Evolutionary conservation across 176 grass and related monocot species (phyloP).

Genomic region (Oryza coarctata): DNA sequence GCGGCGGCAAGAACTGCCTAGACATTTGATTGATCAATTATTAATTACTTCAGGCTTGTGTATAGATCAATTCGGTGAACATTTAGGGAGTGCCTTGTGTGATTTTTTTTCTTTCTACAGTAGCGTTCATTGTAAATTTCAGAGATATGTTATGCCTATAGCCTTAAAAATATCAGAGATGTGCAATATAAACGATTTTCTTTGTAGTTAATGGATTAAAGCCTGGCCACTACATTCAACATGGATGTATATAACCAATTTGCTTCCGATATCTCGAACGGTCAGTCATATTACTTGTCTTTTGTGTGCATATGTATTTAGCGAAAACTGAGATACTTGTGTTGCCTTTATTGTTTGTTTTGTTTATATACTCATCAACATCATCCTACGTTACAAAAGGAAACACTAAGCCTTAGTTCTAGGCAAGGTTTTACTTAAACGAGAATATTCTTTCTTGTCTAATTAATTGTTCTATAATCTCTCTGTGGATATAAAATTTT

Average conservation of each 20-base stretch:
- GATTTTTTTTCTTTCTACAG: neutral
- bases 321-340: neutral
- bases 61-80: neutral
- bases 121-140: conserved; percentile 1
- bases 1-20: neutral
- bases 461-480: neutral
- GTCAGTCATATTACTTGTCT: neutral
- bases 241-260: too few relatives aligned
- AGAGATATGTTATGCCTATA: neutral
- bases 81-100: neutral
- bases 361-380: neutral
- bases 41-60: neutral
- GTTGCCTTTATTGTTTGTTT: neutral
- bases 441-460: neutral
- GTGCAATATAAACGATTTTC: neutral
- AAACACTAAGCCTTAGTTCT: neutral
- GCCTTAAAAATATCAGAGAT: too few relatives aligned
- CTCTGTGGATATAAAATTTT: neutral
- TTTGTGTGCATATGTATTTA: neutral
- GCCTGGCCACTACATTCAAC: too few relatives aligned
- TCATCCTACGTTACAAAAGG: neutral
- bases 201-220: too few relatives aligned
- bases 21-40: neutral
- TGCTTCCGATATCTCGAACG: neutral
- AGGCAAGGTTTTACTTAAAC: neutral